Conservation (phyloP, 768 basidiomycete species). For the Cytidiella melzeri region DNA sequence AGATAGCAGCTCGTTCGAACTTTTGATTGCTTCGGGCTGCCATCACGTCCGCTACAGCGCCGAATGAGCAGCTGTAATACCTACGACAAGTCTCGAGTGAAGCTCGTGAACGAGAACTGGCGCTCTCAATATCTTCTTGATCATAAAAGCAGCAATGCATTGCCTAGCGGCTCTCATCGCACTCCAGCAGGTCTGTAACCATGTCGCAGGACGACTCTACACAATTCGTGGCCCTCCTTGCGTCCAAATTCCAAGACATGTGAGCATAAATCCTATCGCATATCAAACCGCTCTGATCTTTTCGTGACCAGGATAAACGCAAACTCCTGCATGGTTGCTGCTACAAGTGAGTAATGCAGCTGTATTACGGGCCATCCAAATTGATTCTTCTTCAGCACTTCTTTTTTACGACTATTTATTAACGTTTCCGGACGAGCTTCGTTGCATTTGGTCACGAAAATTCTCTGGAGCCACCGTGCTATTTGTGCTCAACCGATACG, state of each 20-base stretch:
- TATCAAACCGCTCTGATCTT: no score
- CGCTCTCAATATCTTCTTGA: no score
- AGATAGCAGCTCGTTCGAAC: no score
- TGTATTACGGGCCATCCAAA: no score
- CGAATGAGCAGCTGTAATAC: no score
- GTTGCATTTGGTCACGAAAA: constrained; percentile 4
- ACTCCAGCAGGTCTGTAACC: constrained; percentile 2
- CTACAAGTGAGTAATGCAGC: background rate
- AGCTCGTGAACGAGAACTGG: no score
- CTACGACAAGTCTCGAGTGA: no score
- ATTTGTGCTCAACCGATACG: constrained; percentile 10
- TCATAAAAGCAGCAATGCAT: no score
- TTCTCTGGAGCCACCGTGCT: constrained; percentile 3
- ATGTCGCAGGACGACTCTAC: constrained; percentile 6
- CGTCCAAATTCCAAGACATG: background rate
- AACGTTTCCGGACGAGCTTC: constrained; percentile 8
- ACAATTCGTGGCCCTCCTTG: background rate
- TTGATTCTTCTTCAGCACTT: background rate
- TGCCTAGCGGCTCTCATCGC: no score
- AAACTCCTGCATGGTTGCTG: background rate
- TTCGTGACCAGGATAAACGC: background rate
- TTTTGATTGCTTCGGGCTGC: no score
- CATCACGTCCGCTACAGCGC: no score
- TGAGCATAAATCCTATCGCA: no score
- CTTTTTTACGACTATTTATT: constrained; percentile 8